Percentiles rank a stretch among this genome's conserved stretches.
Conservation (phyloP, 306 rosid species). For the Prunus kanzakura region DNA sequence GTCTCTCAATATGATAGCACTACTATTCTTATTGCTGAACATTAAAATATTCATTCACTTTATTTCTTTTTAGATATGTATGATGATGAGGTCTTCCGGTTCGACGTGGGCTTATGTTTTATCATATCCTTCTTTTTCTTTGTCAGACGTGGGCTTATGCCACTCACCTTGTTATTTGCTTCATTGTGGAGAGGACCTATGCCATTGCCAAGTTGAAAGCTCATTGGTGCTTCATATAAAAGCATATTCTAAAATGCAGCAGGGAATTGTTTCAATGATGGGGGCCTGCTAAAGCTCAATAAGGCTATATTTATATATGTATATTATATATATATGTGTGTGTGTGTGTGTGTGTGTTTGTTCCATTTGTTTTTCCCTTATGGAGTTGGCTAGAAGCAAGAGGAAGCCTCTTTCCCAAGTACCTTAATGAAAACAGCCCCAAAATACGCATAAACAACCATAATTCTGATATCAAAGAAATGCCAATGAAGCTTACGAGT, state of each 20-base stretch:
- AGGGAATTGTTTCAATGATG: not conserved
- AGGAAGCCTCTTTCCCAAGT: not conserved
- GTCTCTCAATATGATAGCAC: no score
- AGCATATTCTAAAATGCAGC: not conserved
- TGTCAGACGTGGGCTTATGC: no score
- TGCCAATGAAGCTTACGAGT: conserved; percentile 1
- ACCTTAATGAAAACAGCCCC: conserved; percentile 6
- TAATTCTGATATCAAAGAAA: not conserved
- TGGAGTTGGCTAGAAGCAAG: not conserved
- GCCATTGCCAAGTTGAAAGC: no score
- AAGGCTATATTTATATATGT: not conserved
- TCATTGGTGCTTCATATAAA: not conserved
- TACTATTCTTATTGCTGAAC: no score
- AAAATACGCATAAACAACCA: not conserved
- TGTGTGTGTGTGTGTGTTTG: not conserved
- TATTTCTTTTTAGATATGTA: no score
- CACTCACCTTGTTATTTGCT: not conserved
- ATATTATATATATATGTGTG: not conserved
- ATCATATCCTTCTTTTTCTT: no score
- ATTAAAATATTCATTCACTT: no score
- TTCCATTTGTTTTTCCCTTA: not conserved
- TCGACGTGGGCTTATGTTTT: no score
- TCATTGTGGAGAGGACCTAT: not conserved
- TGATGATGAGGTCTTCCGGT: no score
- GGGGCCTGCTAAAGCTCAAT: not conserved